Evolutionary conservation across 306 rosid species (phyloP).

Genomic region (Cercis canadensis): DNA sequence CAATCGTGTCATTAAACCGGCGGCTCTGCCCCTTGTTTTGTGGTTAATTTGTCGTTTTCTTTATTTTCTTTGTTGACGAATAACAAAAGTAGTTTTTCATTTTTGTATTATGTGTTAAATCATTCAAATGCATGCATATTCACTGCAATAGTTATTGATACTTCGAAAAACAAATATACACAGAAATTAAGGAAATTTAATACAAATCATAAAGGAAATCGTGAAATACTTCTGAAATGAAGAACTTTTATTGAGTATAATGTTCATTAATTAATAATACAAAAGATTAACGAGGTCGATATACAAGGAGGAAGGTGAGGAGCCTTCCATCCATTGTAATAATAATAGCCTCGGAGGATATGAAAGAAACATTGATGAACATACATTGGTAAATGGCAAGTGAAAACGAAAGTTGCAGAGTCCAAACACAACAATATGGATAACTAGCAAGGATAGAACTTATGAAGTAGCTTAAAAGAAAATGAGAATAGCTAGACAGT

Average conservation of each 20-base stretch:
- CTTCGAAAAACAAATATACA: no score
- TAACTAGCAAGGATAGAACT: constrained; percentile 2
- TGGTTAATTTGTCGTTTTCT: no score
- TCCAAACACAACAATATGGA: background rate
- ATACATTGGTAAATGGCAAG: background rate
- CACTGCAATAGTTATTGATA: no score
- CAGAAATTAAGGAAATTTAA: background rate
- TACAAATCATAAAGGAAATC: background rate
- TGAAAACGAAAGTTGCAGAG: background rate
- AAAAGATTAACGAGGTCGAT: background rate
- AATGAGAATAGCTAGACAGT: background rate
- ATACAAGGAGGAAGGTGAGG: constrained; percentile 12
- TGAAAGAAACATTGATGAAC: constrained; percentile 21
- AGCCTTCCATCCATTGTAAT: constrained; percentile 32
- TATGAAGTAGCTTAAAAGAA: constrained; percentile 14
- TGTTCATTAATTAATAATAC: constrained; percentile 1
- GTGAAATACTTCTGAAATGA: background rate
- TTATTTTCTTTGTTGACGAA: no score
- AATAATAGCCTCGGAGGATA: background rate
- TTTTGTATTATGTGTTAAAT: no score
- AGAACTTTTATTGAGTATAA: constrained; percentile 22
- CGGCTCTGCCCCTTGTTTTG: no score
- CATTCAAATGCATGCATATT: no score
- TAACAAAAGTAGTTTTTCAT: no score
- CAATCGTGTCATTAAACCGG: no score